Evolutionary conservation across 306 rosid species (phyloP), one percentile per base, ranked within the genome.

Genomic region (Abrus precatorius): DNA sequence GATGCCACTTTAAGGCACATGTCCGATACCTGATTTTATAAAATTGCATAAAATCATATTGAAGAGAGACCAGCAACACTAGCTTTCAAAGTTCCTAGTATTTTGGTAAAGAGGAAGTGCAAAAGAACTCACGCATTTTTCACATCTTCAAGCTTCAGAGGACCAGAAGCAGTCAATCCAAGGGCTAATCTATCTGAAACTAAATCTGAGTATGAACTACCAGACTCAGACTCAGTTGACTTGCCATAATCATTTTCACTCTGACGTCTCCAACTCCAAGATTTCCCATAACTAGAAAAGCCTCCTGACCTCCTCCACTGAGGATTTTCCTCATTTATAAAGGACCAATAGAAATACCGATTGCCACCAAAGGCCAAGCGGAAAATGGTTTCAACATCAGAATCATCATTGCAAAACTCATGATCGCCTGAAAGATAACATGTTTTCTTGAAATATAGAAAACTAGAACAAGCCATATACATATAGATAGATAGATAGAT

Each of bases 1-100:
- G 98, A 83, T 94, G 98, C 97, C 97, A 94, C 84, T 92, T 92
- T 41, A 92, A 80, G 5, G 98, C 98, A 75, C 93, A 94, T 32
- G 62, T 52, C 32, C 95, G 89, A 84, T 92, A 94, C 64, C 98
- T 94, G 83, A 52, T 70, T 77, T 76, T 41, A 33, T 13, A 71
- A 75, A 59, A 29, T 5, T 48, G 80, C 73, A 40, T 54, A 67
- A 72, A 28, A 53, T 38, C 60, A 75, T 55, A 54, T 34, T 20
- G 8, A 20, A 43, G 29, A 36, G 50, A 55, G 44, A 74, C 4
- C 34, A 14, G 69, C 13, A 48, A 63, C 30, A 0, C 5, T 43
- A 69, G 30, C 28, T 77, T 50, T 38, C 41, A 64, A 64, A 40
- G 49, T 75, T 50, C 29, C 48, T 45, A 32, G 44, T 7, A 40